Conservation (phyloP, 2,329 filamentous ascomycete species). For the Ceratocystis albifundus region DNA sequence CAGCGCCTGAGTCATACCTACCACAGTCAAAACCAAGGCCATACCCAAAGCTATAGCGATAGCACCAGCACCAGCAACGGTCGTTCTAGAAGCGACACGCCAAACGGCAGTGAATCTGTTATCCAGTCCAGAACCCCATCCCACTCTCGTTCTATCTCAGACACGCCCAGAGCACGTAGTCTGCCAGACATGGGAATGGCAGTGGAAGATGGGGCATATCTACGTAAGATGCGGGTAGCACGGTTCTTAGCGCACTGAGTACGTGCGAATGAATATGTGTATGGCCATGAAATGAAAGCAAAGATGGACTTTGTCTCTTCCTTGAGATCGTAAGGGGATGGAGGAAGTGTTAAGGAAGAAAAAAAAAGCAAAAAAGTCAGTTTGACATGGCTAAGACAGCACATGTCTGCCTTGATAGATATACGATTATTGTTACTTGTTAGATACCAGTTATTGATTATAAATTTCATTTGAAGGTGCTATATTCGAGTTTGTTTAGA, state of each 20-base stretch:
- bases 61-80: neutral
- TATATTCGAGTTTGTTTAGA: neutral
- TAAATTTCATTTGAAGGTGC: conserved; percentile 3
- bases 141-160: neutral
- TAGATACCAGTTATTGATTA: conserved; percentile 7
- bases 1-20: neutral
- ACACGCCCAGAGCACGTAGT: neutral
- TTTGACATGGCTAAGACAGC: neutral
- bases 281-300: conserved; percentile 7
- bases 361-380: neutral
- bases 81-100: neutral
- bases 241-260: conserved; percentile 18
- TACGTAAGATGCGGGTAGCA: conserved; percentile 14
- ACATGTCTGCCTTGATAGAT: neutral
- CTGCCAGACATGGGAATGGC: conserved; percentile 13
- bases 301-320: neutral
- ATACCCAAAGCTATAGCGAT: neutral
- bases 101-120: neutral
- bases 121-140: neutral
- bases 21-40: neutral
- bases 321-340: no score
- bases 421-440: neutral
- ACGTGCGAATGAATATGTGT: conserved; percentile 8
- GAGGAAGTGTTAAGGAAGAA: neutral
- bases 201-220: conserved; percentile 12